Evolutionary conservation across 345 rosid species (phyloP).

Genomic region (Raphanus raphanistrum): DNA sequence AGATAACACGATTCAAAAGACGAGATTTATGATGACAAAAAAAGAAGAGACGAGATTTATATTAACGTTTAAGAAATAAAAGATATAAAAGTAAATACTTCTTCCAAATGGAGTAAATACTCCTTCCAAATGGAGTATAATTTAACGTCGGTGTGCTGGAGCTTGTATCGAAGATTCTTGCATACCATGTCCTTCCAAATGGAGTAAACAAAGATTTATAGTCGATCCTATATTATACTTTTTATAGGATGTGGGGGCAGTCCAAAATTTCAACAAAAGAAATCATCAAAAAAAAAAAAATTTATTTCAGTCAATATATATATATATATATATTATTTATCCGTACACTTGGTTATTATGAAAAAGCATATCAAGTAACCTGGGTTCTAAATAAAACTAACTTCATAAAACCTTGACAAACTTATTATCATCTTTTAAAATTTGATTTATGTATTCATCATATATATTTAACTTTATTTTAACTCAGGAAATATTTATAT

Average conservation of each 20-base stretch:
- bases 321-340: neutral
- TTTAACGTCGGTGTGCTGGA: neutral
- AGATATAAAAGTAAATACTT: neutral
- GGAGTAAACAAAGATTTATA: neutral
- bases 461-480: neutral
- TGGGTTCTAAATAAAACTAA: neutral
- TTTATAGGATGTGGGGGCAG: neutral
- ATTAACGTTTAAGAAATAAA: neutral
- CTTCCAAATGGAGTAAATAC: too few species aligned
- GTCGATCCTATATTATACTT: neutral
- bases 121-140: too few species aligned
- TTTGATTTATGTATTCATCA: neutral
- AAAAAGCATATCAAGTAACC: neutral
- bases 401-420: neutral
- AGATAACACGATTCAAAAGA: neutral
- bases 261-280: neutral
- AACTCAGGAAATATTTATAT: neutral
- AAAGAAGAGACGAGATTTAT: neutral
- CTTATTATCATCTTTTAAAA: neutral
- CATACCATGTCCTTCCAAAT: neutral
- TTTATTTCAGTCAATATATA: too few species aligned
- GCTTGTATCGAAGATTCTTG: neutral
- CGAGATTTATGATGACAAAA: neutral
- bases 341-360: neutral
- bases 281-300: neutral